Evolutionary conservation across 768 basidiomycete genomes (phyloP).

Genomic region (Psilocybe cyanescens): DNA sequence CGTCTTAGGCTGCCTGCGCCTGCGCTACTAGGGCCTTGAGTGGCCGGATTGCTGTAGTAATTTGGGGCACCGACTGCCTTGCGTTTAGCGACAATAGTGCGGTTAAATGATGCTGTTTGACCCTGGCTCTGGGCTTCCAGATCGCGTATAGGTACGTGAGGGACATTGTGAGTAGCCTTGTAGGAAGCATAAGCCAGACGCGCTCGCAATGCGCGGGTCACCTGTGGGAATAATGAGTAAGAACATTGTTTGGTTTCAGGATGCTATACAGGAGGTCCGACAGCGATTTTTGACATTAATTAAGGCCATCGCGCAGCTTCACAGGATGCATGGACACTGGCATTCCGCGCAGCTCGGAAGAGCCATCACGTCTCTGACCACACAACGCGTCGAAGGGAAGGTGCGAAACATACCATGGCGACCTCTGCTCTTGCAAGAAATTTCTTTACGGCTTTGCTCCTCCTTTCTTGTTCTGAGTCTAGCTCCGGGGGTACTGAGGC

Average conservation of each 20-base stretch:
- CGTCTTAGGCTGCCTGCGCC: constrained; percentile 33
- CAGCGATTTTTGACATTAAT: constrained; percentile 12
- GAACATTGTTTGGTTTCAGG: constrained; percentile 35
- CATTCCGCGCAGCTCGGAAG: constrained; percentile 23
- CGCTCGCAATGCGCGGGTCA: constrained; percentile 79
- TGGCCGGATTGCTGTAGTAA: constrained; percentile 56
- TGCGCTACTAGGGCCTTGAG: constrained; percentile 44
- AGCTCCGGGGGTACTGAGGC: constrained; percentile 33
- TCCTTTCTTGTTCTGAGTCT: constrained; percentile 58
- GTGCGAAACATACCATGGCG: constrained; percentile 67
- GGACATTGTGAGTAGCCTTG: constrained; percentile 78
- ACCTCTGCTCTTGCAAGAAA: constrained; percentile 80
- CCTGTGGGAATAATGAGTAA: constrained; percentile 54
- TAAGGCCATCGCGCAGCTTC: constrained; percentile 12
- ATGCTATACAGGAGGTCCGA: constrained; percentile 18
- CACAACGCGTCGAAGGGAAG: constrained; percentile 52
- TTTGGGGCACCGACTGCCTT: constrained; percentile 48
- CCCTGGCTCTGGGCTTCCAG: constrained; percentile 66
- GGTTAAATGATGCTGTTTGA: constrained; percentile 45
- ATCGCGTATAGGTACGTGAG: constrained; percentile 67
- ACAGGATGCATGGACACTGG: constrained; percentile 13
- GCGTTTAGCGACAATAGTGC: constrained; percentile 63
- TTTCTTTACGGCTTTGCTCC: constrained; percentile 72
- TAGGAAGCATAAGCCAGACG: constrained; percentile 84
- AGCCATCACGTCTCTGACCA: constrained; percentile 26